phyloP scores from a whole-genome alignment of 192 early-diverging fungal species.

The Piromyces sp. region DNA sequence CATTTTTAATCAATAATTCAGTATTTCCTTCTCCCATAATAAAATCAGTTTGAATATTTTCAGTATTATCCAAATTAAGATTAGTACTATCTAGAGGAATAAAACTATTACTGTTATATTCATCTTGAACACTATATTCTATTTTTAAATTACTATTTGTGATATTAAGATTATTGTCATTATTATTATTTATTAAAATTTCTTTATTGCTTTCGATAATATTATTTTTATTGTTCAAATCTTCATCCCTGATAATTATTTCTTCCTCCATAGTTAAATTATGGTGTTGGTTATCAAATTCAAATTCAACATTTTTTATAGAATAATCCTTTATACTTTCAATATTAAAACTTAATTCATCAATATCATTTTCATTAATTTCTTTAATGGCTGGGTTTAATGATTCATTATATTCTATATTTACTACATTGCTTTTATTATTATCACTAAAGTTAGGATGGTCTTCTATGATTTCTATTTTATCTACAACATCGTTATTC shows the following conservation, averaged over 20 bases:
- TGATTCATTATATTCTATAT: background rate
- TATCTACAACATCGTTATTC: background rate
- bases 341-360: background rate
- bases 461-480: no score
- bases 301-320: background rate
- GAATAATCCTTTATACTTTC: background rate
- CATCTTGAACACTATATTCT: background rate
- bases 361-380: background rate
- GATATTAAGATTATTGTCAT: background rate
- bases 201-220: no score
- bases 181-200: no score
- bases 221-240: background rate
- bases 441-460: background rate
- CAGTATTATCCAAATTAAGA: background rate
- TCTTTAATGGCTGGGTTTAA: background rate
- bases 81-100: background rate
- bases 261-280: background rate
- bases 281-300: background rate
- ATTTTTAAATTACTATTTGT: background rate
- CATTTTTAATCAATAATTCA: background rate
- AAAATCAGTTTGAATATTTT: background rate
- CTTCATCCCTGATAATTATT: background rate
- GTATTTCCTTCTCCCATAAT: background rate
- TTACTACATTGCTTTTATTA: background rate
- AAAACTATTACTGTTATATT: no score